These are phyloP conservation scores for Chlorella sp. DNA, from an alignment of 139 green algal species.

Conservation along the genomic window DNA sequence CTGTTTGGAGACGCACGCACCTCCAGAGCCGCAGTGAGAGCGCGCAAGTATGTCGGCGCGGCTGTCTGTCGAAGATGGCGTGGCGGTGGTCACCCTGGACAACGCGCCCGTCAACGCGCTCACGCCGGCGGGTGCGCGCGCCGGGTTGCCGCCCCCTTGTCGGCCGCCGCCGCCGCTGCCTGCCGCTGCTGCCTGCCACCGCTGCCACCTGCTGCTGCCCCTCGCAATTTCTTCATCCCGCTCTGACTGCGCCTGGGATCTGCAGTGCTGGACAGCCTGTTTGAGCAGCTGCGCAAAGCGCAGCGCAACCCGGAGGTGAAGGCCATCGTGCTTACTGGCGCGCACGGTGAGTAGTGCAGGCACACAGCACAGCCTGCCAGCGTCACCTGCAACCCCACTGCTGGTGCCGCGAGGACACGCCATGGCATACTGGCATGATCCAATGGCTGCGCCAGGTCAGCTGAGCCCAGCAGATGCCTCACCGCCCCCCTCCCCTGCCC, in stretches of 20 bases:
- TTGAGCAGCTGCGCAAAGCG: conserved; percentile 69
- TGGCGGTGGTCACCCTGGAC: conserved; percentile 87
- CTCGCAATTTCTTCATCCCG: neutral
- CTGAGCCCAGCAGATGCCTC: too few species aligned
- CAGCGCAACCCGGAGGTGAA: conserved; percentile 77
- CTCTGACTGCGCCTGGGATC: neutral
- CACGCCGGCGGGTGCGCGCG: conserved; percentile 69
- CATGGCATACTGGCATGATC: too few species aligned
- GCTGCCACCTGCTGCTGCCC: neutral
- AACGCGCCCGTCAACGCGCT: conserved; percentile 96
- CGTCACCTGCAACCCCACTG: too few species aligned
- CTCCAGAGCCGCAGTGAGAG: too few species aligned
- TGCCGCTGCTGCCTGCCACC: neutral
- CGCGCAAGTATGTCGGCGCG: too few species aligned
- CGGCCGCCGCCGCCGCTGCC: neutral
- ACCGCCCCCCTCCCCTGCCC: neutral
- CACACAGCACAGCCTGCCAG: too few species aligned
- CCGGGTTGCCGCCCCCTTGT: neutral
- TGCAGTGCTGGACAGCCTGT: conserved; percentile 83
- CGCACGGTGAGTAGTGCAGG: neutral
- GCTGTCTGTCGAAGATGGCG: conserved; percentile 55
- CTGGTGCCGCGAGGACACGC: too few species aligned
- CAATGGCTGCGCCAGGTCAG: too few species aligned
- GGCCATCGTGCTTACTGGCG: conserved; percentile 90
- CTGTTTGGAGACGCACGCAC: too few species aligned